Conservation (phyloP, 2,329 filamentous ascomycete species). For the Drechslera avenae region DNA sequence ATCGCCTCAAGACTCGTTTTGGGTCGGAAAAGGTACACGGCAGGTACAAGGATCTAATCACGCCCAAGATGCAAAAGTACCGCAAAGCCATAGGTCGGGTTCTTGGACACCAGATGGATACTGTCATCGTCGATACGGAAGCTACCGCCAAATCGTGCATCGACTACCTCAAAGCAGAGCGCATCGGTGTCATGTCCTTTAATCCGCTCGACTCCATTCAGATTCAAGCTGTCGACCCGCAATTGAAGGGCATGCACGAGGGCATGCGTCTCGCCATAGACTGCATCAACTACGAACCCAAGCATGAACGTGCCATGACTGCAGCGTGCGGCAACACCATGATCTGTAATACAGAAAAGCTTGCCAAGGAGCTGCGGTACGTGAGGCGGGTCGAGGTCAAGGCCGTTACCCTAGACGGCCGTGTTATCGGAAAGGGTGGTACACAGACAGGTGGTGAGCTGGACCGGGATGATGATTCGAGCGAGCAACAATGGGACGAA, state of each 20-base stretch:
- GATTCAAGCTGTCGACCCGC: slow-evolving; percentile 86
- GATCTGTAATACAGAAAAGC: slow-evolving; percentile 84
- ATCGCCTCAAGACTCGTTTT: slow-evolving; percentile 85
- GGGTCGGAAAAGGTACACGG: slow-evolving; percentile 79
- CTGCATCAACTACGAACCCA: slow-evolving; percentile 89
- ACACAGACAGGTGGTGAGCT: slow-evolving; percentile 95
- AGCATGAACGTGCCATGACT: slow-evolving; percentile 87
- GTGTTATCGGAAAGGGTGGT: slow-evolving; percentile 93
- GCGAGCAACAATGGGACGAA: slow-evolving; percentile 85
- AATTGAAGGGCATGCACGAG: slow-evolving; percentile 84
- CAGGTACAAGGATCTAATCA: slow-evolving; percentile 87
- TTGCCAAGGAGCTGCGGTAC: slow-evolving; percentile 90
- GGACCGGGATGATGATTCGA: slow-evolving; percentile 65
- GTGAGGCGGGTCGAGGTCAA: slow-evolving; percentile 85
- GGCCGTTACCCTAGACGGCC: slow-evolving; percentile 93
- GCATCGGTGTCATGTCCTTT: slow-evolving; percentile 86
- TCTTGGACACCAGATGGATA: slow-evolving; percentile 90
- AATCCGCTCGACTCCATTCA: slow-evolving; percentile 98
- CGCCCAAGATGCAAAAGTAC: slow-evolving; percentile 96
- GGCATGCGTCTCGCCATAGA: slow-evolving; percentile 89
- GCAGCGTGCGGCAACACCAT: slow-evolving; percentile 95
- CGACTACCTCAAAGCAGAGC: slow-evolving; percentile 88
- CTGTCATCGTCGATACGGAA: slow-evolving; percentile 92
- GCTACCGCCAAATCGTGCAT: slow-evolving; percentile 95
- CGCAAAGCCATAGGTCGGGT: slow-evolving; percentile 92